A percentile compares a stretch with the other conserved stretches of the same genome.
Evolutionary conservation across 1,284 basidiomycete species (phyloP).

Genomic region (Chondrostereum purpureum): DNA sequence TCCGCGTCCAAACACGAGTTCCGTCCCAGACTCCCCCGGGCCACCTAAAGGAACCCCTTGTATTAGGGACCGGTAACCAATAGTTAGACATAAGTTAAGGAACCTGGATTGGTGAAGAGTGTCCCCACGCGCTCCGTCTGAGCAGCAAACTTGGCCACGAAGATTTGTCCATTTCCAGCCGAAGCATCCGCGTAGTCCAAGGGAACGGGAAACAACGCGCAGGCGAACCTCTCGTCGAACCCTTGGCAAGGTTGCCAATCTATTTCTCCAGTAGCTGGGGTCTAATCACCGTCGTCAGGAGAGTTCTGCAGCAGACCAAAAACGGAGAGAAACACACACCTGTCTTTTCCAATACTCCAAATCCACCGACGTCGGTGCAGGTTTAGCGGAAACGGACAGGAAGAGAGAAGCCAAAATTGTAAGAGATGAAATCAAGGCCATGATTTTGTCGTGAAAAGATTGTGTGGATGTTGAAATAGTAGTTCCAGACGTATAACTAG

Average conservation of each 20-base stretch:
- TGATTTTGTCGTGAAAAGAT: neutral
- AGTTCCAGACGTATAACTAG: too few species aligned
- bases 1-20: neutral
- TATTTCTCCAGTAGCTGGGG: neutral
- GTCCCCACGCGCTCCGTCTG: neutral
- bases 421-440: neutral
- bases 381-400: neutral
- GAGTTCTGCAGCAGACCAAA: too few species aligned
- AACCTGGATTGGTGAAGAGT: neutral
- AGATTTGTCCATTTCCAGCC: neutral
- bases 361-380: neutral
- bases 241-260: neutral
- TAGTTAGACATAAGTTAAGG: too few species aligned
- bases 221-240: neutral
- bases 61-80: too few species aligned
- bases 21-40: neutral
- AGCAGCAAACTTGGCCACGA: neutral
- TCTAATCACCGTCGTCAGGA: neutral
- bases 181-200: neutral
- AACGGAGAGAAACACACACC: too few species aligned
- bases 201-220: neutral
- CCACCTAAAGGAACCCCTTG: neutral
- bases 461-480: too few species aligned
- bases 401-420: neutral
- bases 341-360: neutral